Base-by-base conservation (phyloP, 805 yeast species). In the Cyberlindnera euphorbiiphila region DNA sequence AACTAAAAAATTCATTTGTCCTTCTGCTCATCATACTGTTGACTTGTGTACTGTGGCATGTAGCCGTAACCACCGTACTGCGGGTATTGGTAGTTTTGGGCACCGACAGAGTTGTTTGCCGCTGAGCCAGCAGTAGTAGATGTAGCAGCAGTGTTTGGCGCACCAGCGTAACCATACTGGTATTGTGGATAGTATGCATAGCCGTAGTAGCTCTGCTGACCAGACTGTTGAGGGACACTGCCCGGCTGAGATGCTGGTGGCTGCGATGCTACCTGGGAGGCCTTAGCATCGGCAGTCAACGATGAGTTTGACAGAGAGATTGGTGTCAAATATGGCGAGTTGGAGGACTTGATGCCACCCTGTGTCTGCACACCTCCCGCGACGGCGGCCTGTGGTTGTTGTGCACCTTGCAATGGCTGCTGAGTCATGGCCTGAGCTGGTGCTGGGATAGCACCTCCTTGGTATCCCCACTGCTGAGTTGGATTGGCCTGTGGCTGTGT, bases 401-500 rank as follows among this genome's bases (percentile, higher is more conserved):
- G 41, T 10, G 32, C 15, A 19, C 20, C 35, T 9, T 5, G 32
- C 25, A 24, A 29, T 12, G 26, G 28, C 21, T 32, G 41, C 6
- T 32, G 37, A 18, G 31, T 16, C 34, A 30, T 26, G 32, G 30
- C 25, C 14, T 34, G 41, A n/a, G 27, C 43, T 23, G 50, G 34
- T 6, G 29, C 30, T 20, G 45, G 32, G 16, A 27, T 39, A 14
- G 36, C 30, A 8, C 35, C 16, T 22, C 34, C 45, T 20, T 33
- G 46, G 29, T 35, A 41, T 6, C 44, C 42, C 43, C 42, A 39
- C 9, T 42, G 45, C 24, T 40, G 42, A 10, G 36, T 10, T 27
- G 53, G 47, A 36, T 45, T 47, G 19, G 52, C 34, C 30, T 49
- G 51, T 23, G 57, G 60, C 37, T 54, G 58, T 9, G 60, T 52